Percentiles rank a stretch among this genome's conserved stretches.
phyloP scores from a whole-genome alignment of 2,329 filamentous ascomycete genomes.

The Penicillium sp. region DNA sequence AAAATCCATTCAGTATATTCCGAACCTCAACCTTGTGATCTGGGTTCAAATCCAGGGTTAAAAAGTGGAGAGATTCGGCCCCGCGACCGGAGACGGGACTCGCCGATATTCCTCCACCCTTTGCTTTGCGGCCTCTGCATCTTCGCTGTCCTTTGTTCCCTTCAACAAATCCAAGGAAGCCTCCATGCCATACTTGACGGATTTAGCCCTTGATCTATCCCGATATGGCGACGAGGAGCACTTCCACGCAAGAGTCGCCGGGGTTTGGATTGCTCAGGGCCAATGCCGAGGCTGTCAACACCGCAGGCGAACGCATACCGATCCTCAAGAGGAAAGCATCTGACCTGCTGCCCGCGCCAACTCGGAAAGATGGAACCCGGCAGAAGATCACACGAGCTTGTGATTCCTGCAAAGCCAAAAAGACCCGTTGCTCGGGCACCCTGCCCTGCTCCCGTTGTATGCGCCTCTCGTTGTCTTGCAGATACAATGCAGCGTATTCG shows the following conservation, averaged over 20 bases:
- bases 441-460: conserved; percentile 34
- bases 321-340: conserved; percentile 30
- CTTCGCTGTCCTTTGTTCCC: too few species aligned
- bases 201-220: conserved; percentile 8
- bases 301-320: background rate
- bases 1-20: too few species aligned
- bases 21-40: too few species aligned
- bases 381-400: conserved; percentile 38
- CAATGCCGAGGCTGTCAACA: background rate
- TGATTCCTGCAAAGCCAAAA: conserved; percentile 38
- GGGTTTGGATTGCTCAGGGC: conserved; percentile 6
- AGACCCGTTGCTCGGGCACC: conserved; percentile 36
- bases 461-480: conserved; percentile 29
- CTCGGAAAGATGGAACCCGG: conserved; percentile 20
- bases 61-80: too few species aligned
- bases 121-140: too few species aligned
- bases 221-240: conserved; percentile 13
- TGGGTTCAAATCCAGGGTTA: too few species aligned
- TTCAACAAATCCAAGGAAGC: too few species aligned
- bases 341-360: conserved; percentile 11
- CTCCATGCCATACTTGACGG: conserved; percentile 7
- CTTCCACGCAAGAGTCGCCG: conserved; percentile 10
- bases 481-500: conserved; percentile 36
- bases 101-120: too few species aligned
- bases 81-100: too few species aligned